A percentile compares a stretch with the other conserved stretches of the same genome.
These are phyloP conservation scores for Edaphochlamys debaryana DNA, from an alignment of 139 green algal species.

Conservation along the genomic window DNA sequence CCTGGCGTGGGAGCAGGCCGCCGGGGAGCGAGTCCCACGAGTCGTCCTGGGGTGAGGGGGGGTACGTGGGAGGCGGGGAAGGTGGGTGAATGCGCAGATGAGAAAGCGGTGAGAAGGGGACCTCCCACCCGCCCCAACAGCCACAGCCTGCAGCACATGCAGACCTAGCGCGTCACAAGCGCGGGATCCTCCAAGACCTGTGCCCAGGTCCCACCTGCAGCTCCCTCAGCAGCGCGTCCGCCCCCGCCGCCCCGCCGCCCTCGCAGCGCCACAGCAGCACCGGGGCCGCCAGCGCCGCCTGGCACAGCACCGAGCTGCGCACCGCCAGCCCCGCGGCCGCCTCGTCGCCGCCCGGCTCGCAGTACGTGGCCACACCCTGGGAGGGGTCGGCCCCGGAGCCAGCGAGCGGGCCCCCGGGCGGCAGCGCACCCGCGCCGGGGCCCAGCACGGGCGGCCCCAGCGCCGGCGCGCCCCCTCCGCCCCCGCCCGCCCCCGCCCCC, in stretches of 20 bases:
- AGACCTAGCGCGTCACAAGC: too few relatives aligned
- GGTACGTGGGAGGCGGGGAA: too few relatives aligned
- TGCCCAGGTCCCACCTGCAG: too few relatives aligned
- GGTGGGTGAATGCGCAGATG: neutral
- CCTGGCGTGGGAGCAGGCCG: neutral
- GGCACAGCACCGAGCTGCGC: conserved; percentile 81
- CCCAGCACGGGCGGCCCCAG: too few relatives aligned
- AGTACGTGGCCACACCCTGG: conserved; percentile 56
- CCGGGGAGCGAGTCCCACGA: too few relatives aligned
- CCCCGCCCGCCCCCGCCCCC: neutral
- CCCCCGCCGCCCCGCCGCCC: too few relatives aligned
- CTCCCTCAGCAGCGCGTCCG: neutral
- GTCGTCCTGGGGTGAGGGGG: neutral
- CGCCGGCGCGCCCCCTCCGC: neutral
- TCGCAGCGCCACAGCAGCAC: conserved; percentile 69
- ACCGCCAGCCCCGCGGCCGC: conserved; percentile 61
- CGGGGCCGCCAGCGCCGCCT: conserved; percentile 81
- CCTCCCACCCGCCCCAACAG: neutral
- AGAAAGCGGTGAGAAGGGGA: too few relatives aligned
- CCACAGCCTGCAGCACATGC: too few relatives aligned
- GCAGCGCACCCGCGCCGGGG: too few relatives aligned
- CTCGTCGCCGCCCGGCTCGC: conserved; percentile 37
- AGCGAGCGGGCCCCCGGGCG: too few relatives aligned
- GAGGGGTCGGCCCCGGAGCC: neutral
- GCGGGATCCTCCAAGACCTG: too few relatives aligned